phyloP scores from a whole-genome alignment of 2,329 filamentous ascomycete genomes.

The Seiridium unicorne region DNA sequence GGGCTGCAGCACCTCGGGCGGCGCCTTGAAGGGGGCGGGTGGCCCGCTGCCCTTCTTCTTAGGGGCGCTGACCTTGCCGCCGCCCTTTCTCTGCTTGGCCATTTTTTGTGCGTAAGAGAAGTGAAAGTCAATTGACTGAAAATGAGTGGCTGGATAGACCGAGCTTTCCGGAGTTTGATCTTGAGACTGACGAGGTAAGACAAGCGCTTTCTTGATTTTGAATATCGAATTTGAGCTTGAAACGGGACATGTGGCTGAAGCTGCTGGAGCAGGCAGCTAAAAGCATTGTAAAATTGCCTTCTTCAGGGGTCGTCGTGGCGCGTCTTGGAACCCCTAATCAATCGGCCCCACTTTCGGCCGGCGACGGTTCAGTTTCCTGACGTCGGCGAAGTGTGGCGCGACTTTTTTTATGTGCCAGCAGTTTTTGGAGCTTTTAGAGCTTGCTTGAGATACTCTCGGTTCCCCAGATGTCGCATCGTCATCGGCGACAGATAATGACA shows the following conservation, averaged over 20 bases:
- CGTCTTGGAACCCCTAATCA: not conserved
- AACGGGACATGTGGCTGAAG: constrained; percentile 19
- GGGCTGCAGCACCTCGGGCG: constrained; percentile 60
- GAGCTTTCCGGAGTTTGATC: too few species aligned
- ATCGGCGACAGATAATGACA: constrained; percentile 14
- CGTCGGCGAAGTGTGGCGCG: not conserved
- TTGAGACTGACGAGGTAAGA: not conserved
- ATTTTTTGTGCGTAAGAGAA: constrained; percentile 11
- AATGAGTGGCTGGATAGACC: not conserved
- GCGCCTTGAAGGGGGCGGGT: constrained; percentile 67
- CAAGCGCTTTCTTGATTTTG: not conserved
- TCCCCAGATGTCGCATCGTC: constrained; percentile 18
- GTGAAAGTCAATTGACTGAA: not conserved
- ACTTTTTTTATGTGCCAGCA: not conserved
- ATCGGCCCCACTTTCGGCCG: not conserved
- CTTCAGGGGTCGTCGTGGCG: not conserved
- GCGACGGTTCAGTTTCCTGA: not conserved
- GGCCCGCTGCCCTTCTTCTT: constrained; percentile 31
- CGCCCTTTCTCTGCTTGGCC: constrained; percentile 24
- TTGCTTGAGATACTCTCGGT: not conserved
- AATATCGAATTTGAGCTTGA: constrained; percentile 10
- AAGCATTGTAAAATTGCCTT: not conserved
- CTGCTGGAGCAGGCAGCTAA: constrained; percentile 2
- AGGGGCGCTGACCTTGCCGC: constrained; percentile 19
- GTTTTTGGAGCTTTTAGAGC: not conserved